These are phyloP conservation scores for Asparagopsis taxiformis DNA, from an alignment of 31 red algal genomes.

Conservation along the genomic window DNA sequence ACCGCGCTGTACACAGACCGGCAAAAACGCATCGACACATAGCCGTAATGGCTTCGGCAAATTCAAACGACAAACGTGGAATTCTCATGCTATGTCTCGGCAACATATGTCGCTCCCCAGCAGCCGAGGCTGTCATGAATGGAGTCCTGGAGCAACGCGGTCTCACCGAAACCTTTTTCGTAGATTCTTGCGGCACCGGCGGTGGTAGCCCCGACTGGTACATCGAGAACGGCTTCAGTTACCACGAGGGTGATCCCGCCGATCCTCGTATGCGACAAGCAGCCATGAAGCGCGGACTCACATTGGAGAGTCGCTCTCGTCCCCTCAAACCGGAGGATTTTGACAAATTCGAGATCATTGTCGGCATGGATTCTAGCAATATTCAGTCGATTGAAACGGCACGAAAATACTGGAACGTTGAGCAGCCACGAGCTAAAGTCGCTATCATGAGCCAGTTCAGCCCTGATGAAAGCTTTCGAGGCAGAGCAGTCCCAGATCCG, in stretches of 20 bases:
- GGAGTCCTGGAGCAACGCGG: constrained; percentile 43
- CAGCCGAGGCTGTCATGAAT: constrained; percentile 92
- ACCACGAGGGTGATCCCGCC: constrained; percentile 85
- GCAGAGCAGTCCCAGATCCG: constrained; percentile 87
- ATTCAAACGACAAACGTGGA: no score
- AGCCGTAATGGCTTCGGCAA: no score
- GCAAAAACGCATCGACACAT: no score
- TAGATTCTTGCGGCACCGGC: constrained; percentile 98
- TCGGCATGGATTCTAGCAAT: constrained; percentile 93
- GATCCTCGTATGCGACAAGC: constrained; percentile 80
- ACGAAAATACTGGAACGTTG: constrained; percentile 53
- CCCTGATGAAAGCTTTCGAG: constrained; percentile 42
- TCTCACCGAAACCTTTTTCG: constrained; percentile 45
- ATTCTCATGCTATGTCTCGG: constrained; percentile 95
- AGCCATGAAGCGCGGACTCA: constrained; percentile 65
- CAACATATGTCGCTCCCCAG: constrained; percentile 97
- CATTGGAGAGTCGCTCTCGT: constrained; percentile 59
- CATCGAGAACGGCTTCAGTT: constrained; percentile 65
- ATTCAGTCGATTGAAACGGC: constrained; percentile 68
- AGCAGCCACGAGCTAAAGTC: constrained; percentile 38
- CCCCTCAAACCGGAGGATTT: constrained; percentile 73
- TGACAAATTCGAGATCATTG: constrained; percentile 84
- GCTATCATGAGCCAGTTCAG: constrained; percentile 76
- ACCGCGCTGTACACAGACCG: no score
- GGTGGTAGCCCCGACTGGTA: constrained; percentile 93